Base-by-base conservation (phyloP, 495 filamentous ascomycete species). In the Penicillium tannophilum region DNA sequence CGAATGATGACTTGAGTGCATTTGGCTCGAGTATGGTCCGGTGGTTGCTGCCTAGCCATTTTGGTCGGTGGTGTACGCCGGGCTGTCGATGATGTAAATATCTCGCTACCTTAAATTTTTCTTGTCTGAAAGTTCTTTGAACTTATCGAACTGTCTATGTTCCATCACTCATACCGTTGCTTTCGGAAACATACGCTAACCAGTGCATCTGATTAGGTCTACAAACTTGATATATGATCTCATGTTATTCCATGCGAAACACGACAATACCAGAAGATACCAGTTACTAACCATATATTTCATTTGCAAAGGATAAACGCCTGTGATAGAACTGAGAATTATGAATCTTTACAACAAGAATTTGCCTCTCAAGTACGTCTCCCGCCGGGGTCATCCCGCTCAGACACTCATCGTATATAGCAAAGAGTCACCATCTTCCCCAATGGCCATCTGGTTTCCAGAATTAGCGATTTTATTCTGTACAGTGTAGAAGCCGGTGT, bases 1-100 rank as follows among this genome's bases (percentile, higher is more conserved):
- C 68, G 65, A 69, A 92, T 93, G 92, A 96, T 97, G 92, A 97
- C 91, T 90, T 91, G 92, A 97, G 92, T 90, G 92, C 92, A 97
- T 97, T 97, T 97, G 92, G 92, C 92, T 97, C 90, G 92, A 97
- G 92, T 82, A 95, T 90, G 84, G 82, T 70, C 66, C 74, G 80
- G 65, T 57, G 59, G 64, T 66, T 56, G 42, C 65, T 63, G 63
- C 56, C 54, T 67, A 55, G 59, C 79, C 82, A 75, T 88, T 80
- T 75, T 87, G 85, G 83, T 70, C 67, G 66, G 62, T 68, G 57
- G 68, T 63, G 59, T 57, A 52, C 64, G 54, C 68, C 62, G 59
- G 69, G 68, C 65, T 82, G 91, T 93, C 90, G 85, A 72, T 96
- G 92, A 96, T 96, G 92, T 93, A 88, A 94, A 82, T 80, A 84